phyloP scores from a whole-genome alignment of 371 early-diverging fungal genomes.

The Thermomucor indicae-seudaticae region DNA sequence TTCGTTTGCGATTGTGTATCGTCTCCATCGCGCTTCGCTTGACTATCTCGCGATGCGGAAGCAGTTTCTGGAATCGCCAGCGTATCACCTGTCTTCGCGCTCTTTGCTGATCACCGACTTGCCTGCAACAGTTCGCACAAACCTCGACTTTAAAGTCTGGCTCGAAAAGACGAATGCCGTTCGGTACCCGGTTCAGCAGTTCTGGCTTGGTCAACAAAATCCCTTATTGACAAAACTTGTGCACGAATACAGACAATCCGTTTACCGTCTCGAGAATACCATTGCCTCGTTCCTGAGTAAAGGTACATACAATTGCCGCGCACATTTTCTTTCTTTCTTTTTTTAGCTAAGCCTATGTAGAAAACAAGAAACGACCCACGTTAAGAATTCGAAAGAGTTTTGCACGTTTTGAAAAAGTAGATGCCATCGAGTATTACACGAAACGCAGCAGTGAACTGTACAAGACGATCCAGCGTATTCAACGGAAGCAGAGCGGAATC shows the following conservation, averaged over 20 bases:
- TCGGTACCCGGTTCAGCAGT: conserved; percentile 49
- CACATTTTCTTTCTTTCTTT: background rate
- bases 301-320: conserved; percentile 27
- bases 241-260: conserved; percentile 63
- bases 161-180: conserved; percentile 33
- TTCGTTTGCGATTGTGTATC: conserved; percentile 47
- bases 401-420: too few species aligned
- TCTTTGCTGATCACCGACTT: conserved; percentile 71
- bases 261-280: conserved; percentile 62
- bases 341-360: conserved; percentile 43
- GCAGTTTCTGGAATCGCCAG: conserved; percentile 53
- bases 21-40: conserved; percentile 53
- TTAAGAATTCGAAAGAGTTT: conserved; percentile 37
- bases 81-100: conserved; percentile 54
- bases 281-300: conserved; percentile 61
- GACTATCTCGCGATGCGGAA: conserved; percentile 60
- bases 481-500: conserved; percentile 34
- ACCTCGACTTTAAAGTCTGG: conserved; percentile 51
- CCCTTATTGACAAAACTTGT: conserved; percentile 65
- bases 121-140: conserved; percentile 55
- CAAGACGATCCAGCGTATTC: conserved; percentile 57
- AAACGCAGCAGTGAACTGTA: conserved; percentile 59
- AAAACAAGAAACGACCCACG: conserved; percentile 47
- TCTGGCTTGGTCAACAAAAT: conserved; percentile 70
- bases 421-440: conserved; percentile 73